These are phyloP conservation scores for Micractinium sp. DNA, from an alignment of 139 green algal species.

Conservation along the genomic window DNA sequence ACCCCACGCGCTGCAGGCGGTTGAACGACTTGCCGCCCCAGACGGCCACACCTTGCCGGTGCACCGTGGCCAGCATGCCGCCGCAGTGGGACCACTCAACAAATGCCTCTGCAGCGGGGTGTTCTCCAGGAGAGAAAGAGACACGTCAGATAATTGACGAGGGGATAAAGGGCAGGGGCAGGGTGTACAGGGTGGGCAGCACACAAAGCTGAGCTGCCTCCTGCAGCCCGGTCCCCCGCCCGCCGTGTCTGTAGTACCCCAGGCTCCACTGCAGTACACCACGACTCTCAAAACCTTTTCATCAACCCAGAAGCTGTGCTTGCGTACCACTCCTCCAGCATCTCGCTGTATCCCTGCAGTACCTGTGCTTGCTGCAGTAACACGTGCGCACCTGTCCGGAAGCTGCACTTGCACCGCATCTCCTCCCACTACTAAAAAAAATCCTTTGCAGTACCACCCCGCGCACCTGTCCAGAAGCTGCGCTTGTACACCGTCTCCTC, in stretches of 20 bases:
- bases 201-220: no score
- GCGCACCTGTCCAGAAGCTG: constrained; percentile 30
- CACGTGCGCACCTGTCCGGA: constrained; percentile 21
- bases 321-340: constrained; percentile 24
- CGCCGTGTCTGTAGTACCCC: no score
- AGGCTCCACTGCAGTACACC: constrained; percentile 74
- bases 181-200: not conserved
- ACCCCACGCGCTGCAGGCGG: constrained; percentile 70
- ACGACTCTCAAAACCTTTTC: no score
- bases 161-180: not conserved
- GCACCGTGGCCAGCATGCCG: constrained; percentile 86
- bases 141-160: constrained; percentile 60
- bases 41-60: constrained; percentile 87
- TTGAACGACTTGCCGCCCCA: constrained; percentile 89
- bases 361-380: no score
- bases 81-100: constrained; percentile 92
- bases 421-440: constrained; percentile 38
- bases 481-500: constrained; percentile 45
- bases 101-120: constrained; percentile 96
- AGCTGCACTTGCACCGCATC: constrained; percentile 31
- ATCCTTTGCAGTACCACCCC: constrained; percentile 63
- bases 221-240: no score
- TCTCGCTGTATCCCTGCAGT: no score
- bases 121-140: no score
- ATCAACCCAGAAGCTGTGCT: constrained; percentile 28